These are phyloP conservation scores for Phytophthora boehmeriae DNA, from an alignment of 352 stramenopile species.

Conservation along the genomic window DNA sequence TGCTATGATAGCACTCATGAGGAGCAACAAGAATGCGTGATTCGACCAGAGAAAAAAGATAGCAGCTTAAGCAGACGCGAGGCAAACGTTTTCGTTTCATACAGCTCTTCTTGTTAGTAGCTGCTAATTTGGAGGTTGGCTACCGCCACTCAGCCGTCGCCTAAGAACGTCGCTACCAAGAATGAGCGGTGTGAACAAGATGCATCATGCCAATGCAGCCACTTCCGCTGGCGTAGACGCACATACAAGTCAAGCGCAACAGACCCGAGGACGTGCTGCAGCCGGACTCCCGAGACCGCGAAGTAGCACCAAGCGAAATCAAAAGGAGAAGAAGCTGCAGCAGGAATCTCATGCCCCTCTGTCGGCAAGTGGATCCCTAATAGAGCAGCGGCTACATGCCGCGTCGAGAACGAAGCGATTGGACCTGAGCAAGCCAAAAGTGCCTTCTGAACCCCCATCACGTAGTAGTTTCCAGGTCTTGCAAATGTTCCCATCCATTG, in stretches of 20 bases:
- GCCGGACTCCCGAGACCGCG: constrained; percentile 9
- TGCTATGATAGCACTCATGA: not conserved
- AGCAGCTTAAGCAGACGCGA: not conserved
- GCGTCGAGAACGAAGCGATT: constrained; percentile 35
- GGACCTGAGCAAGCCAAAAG: constrained; percentile 38
- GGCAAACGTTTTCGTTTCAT: not conserved
- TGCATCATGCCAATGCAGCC: not conserved
- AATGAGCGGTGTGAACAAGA: constrained; percentile 1
- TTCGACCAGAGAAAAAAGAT: not conserved
- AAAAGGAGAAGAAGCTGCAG: constrained; percentile 19
- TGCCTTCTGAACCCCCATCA: constrained; percentile 2
- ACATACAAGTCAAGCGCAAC: constrained; percentile 5
- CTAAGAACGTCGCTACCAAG: no score
- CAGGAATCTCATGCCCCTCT: not conserved
- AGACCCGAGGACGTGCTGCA: constrained; percentile 4
- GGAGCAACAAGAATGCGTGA: not conserved
- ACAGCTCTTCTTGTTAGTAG: not conserved
- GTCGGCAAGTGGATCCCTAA: not conserved
- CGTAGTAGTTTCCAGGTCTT: constrained; percentile 13
- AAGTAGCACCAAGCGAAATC: constrained; percentile 18
- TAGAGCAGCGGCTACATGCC: constrained; percentile 39
- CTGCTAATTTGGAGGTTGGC: not conserved
- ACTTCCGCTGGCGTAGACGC: not conserved
- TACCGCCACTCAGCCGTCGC: not conserved
- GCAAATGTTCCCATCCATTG: constrained; percentile 47